phyloP scores from a whole-genome alignment of 2,329 filamentous ascomycete species.

The Colletotrichum spinosum region DNA sequence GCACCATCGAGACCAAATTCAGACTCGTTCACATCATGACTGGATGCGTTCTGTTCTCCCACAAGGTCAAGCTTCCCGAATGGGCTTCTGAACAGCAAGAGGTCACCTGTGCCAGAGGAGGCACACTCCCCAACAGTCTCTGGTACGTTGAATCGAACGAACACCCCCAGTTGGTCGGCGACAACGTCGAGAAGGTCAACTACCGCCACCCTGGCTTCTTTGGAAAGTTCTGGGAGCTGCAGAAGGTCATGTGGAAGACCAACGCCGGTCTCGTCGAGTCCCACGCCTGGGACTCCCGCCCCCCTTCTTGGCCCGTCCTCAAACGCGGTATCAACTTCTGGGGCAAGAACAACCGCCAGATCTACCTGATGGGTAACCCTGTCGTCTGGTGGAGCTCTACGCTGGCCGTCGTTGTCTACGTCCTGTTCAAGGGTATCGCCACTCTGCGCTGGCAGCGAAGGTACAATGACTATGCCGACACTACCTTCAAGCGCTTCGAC shows the following conservation, averaged over 20 bases:
- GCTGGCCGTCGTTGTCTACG: constrained; percentile 79
- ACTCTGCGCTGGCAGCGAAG: constrained; percentile 94
- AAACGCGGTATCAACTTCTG: constrained; percentile 99
- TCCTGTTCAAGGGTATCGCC: constrained; percentile 87
- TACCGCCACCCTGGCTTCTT: constrained; percentile 96
- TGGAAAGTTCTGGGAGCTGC: constrained; percentile 96
- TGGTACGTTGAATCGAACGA: constrained; percentile 97
- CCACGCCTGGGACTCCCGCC: constrained; percentile 97
- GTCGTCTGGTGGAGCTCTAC: constrained; percentile 95
- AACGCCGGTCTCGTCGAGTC: constrained; percentile 97
- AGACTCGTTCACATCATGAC: constrained; percentile 96
- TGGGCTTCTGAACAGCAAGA: constrained; percentile 99
- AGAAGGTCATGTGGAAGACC: constrained; percentile 98
- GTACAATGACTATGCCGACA: constrained; percentile 84
- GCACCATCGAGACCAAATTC: constrained; percentile 98
- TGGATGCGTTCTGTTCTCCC: constrained; percentile 94
- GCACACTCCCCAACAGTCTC: constrained; percentile 93
- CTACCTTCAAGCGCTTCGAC: constrained; percentile 95
- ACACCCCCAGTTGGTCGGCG: constrained; percentile 77
- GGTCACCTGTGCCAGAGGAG: constrained; percentile 94
- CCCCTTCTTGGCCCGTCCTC: constrained; percentile 91
- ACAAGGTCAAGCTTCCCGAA: constrained; percentile 98
- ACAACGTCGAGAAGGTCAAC: constrained; percentile 91
- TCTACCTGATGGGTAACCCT: constrained; percentile 96
- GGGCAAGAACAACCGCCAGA: constrained; percentile 92